Conservation (phyloP, 2,329 filamentous ascomycete genomes). For the Zalaria sp. region DNA sequence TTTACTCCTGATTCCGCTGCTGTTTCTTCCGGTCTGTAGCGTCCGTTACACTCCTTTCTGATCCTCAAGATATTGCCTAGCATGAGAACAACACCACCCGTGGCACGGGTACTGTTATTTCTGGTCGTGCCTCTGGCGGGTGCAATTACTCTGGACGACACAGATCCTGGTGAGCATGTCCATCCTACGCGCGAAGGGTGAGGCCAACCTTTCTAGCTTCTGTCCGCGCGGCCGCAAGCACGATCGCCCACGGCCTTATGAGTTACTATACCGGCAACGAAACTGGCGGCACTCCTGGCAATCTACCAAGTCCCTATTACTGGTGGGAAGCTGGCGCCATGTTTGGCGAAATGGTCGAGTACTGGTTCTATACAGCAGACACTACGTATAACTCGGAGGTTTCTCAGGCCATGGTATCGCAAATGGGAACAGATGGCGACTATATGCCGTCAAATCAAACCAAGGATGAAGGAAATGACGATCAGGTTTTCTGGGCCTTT, state of each 20-base stretch:
- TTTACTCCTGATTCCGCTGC: too few species aligned
- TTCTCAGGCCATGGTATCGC: constrained; percentile 43
- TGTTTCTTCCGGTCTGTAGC: too few species aligned
- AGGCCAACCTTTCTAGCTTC: constrained; percentile 11
- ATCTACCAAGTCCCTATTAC: constrained; percentile 45
- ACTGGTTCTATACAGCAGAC: constrained; percentile 57
- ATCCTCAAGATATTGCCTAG: too few species aligned
- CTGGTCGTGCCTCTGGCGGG: neutral
- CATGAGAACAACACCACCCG: too few species aligned
- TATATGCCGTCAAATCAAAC: constrained; percentile 40
- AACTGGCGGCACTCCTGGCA: constrained; percentile 19
- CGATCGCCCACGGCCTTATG: constrained; percentile 18
- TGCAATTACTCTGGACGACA: constrained; percentile 1
- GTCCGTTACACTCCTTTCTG: too few species aligned
- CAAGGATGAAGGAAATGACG: constrained; percentile 36
- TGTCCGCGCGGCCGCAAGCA: constrained; percentile 15
- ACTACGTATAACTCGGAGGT: constrained; percentile 46
- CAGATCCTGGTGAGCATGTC: constrained; percentile 1
- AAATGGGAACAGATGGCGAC: constrained; percentile 41
- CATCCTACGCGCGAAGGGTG: neutral
- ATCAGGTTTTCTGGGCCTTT: constrained; percentile 50
- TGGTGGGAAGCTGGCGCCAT: constrained; percentile 57
- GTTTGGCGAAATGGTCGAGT: constrained; percentile 55
- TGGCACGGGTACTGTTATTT: neutral
- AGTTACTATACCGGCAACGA: constrained; percentile 20